These are phyloP conservation scores for Elymus sibiricus DNA, from an alignment of 176 grass and related monocot genomes.

Conservation along the genomic window DNA sequence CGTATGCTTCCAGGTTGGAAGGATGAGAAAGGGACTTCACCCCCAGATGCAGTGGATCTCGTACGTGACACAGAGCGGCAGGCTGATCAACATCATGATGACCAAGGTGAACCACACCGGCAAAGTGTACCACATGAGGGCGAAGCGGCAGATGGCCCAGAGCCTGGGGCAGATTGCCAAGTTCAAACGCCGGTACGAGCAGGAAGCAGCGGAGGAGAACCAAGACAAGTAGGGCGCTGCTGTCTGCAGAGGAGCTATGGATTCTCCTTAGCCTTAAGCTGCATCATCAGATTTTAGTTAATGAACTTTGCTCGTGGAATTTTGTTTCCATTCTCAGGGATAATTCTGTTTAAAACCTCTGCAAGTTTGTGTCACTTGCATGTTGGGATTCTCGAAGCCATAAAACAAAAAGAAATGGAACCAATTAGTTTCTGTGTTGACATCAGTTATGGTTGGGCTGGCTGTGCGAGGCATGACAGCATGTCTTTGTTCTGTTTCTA, in stretches of 20 bases:
- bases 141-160: slow-evolving; percentile 57
- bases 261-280: background rate
- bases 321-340: background rate
- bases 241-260: background rate
- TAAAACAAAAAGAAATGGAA: background rate
- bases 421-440: no score
- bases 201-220: slow-evolving; percentile 13
- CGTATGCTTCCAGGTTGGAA: background rate
- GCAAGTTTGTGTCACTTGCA: background rate
- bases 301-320: background rate
- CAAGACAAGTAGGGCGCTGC: slow-evolving; percentile 18
- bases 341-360: background rate
- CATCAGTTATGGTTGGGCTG: no score
- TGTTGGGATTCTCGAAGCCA: background rate
- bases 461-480: no score
- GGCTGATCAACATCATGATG: slow-evolving; percentile 60
- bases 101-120: slow-evolving; percentile 47
- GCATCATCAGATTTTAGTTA: background rate
- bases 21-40: slow-evolving; percentile 67
- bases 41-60: slow-evolving; percentile 70
- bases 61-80: slow-evolving; percentile 56
- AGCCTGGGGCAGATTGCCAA: slow-evolving; percentile 52
- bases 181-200: slow-evolving; percentile 42
- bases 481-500: no score
- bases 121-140: slow-evolving; percentile 62